Base-by-base conservation (phyloP, 2,329 filamentous ascomycete genomes). In the Phoma sp. region DNA sequence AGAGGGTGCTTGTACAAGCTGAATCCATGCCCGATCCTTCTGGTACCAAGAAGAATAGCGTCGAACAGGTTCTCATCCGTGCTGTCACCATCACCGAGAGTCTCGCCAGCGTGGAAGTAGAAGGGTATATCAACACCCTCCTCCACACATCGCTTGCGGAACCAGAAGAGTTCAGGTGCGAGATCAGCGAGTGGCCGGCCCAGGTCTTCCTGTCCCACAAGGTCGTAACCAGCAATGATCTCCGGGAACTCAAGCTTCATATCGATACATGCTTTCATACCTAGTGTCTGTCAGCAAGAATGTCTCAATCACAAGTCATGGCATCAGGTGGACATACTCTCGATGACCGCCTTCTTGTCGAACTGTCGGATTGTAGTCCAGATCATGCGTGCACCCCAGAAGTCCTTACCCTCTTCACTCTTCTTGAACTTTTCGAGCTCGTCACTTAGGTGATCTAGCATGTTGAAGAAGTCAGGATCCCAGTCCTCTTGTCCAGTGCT, bases 71-170 rank as follows among this genome's bases (percentile, higher is more conserved):
- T 97, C 60, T 86, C 80, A 68, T 97, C 93, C 0, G 89, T 88
- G 19, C 81, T 82, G 63, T 87, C 88, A 25, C 92, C 92, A 57
- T 90, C 87, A 15, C 91, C 92, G 0, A 96, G 85, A 31, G 87
- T 91, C 76, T 97, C 93, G 61, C 93, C 94, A 0, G 94, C 93
- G 73, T 97, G 93, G 79, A 98, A 96, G 80, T 96, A 96, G 80
- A 97, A 96, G 0, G 94, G 94, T 9, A 99, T 87, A 44, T 92
- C 86, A 33, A 97, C 84, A 2, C 84, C 86, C 68, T 92, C 88
- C 69, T 90, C 83, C 0, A 85, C 84, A 73, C 92, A 97, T 65
- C 89, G 85, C 74, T 94, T 93, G 61, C 88, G 88, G 82, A 98
- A 97, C 92, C 92, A 97, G 75, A 97, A 94, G 0, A 98, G 80